Conservation (phyloP, 805 yeast genomes). For the Saturnispora diversa region DNA sequence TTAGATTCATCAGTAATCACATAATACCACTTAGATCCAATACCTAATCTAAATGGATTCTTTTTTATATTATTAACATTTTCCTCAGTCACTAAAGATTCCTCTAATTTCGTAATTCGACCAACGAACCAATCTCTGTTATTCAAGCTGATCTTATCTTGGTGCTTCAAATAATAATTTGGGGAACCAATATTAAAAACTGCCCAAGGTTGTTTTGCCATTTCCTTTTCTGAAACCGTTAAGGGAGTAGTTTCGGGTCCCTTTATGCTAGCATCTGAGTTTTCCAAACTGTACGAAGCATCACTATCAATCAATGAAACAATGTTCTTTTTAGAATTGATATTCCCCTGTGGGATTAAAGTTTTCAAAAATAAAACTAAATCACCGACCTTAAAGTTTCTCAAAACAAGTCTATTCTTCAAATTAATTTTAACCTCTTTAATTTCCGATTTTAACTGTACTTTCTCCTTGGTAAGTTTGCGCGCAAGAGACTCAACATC, state of each 20-base stretch:
- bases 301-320: slow-evolving; percentile 5
- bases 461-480: slow-evolving; percentile 67
- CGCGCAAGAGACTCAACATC: slow-evolving; percentile 90
- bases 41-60: slow-evolving; percentile 61
- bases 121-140: slow-evolving; percentile 81
- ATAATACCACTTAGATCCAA: slow-evolving; percentile 56
- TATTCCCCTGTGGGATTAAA: slow-evolving; percentile 14
- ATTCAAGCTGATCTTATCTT: slow-evolving; percentile 21
- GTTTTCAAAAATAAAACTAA: slow-evolving; percentile 83
- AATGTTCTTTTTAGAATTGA: background rate
- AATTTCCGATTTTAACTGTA: slow-evolving; percentile 40
- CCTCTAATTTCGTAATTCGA: slow-evolving; percentile 50
- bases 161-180: slow-evolving; percentile 60
- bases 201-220: slow-evolving; percentile 71
- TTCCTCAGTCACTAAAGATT: slow-evolving; percentile 41
- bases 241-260: slow-evolving; percentile 5
- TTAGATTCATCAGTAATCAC: slow-evolving; percentile 46
- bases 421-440: slow-evolving; percentile 30
- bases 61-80: slow-evolving; percentile 29
- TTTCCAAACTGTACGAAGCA: slow-evolving; percentile 7
- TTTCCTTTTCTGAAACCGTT: too few relatives aligned
- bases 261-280: slow-evolving; percentile 7
- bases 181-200: slow-evolving; percentile 88
- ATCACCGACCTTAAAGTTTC: slow-evolving; percentile 63
- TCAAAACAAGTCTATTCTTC: slow-evolving; percentile 54